phyloP scores from a whole-genome alignment of 208 protist genomes.

The Crithidia sp. region DNA sequence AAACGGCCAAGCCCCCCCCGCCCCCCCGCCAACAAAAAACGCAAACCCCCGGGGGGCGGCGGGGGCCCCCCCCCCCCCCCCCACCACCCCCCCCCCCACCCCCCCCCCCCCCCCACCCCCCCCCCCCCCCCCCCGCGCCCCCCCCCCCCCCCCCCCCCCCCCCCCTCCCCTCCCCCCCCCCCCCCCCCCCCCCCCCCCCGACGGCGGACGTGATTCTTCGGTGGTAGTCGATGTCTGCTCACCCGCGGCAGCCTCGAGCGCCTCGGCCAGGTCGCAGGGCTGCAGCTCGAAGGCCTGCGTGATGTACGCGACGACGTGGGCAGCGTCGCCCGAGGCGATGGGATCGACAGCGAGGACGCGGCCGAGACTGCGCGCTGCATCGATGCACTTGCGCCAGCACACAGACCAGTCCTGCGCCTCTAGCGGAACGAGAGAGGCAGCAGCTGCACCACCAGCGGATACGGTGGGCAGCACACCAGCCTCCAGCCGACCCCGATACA shows the following conservation, averaged over 20 bases:
- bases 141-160: slow-evolving; percentile 8
- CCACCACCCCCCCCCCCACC: too few relatives aligned
- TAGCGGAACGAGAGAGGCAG: slow-evolving; percentile 1
- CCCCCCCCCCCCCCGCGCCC: too few relatives aligned
- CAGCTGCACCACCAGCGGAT: not conserved
- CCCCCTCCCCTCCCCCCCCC: slow-evolving; percentile 33
- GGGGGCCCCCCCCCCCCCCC: too few relatives aligned
- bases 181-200: not conserved
- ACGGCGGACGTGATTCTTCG: slow-evolving; percentile 3
- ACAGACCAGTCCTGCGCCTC: slow-evolving; percentile 24
- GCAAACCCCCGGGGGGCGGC: too few relatives aligned
- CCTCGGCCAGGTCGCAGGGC: slow-evolving; percentile 38
- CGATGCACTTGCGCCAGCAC: slow-evolving; percentile 29
- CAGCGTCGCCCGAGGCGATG: slow-evolving; percentile 23
- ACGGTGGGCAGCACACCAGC: not conserved
- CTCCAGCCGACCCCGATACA: slow-evolving; percentile 26
- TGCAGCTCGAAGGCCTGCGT: slow-evolving; percentile 50
- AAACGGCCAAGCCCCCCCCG: too few relatives aligned
- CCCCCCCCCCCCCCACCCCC: too few relatives aligned
- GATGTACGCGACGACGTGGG: slow-evolving; percentile 51
- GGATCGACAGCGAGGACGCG: slow-evolving; percentile 33
- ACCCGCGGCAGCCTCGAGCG: not conserved
- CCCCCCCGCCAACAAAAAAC: too few relatives aligned
- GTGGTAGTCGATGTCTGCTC: not conserved
- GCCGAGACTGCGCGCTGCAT: slow-evolving; percentile 13